Conservation (phyloP, 139 green algal species). For the Coelastrella sp. region DNA sequence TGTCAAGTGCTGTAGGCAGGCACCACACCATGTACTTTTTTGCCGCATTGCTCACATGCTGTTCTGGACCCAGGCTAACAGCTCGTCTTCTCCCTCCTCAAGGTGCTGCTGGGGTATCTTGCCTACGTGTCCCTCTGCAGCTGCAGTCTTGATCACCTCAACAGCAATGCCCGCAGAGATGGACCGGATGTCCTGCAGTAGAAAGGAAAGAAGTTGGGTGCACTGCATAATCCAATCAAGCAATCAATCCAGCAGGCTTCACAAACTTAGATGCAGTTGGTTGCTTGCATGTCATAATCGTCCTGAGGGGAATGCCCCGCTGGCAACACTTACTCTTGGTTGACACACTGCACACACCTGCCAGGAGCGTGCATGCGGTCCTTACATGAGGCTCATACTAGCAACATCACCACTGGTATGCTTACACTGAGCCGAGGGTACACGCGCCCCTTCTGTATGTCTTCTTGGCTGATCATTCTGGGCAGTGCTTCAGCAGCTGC, state of each 20-base stretch:
- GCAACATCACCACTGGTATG: too few species aligned
- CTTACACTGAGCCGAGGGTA: slow-evolving; percentile 55
- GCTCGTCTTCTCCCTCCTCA: slow-evolving; percentile 24
- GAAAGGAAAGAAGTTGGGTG: not conserved
- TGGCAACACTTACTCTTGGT: too few species aligned
- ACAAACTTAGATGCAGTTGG: too few species aligned
- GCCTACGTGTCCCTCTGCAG: slow-evolving; percentile 54
- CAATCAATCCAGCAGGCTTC: too few species aligned
- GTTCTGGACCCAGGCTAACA: slow-evolving; percentile 39
- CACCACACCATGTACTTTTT: too few species aligned
- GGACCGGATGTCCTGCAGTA: slow-evolving; percentile 67
- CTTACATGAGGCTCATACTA: too few species aligned
- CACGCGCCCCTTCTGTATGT: slow-evolving; percentile 62
- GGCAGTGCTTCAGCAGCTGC: slow-evolving; percentile 80
- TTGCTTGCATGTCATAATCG: too few species aligned
- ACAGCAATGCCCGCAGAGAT: slow-evolving; percentile 69
- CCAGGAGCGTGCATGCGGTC: not conserved
- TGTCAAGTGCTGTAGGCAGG: not conserved
- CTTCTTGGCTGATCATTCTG: slow-evolving; percentile 65
- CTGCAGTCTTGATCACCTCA: slow-evolving; percentile 69
- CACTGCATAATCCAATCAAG: not conserved
- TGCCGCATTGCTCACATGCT: not conserved
- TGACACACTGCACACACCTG: too few species aligned
- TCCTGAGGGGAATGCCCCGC: too few species aligned
- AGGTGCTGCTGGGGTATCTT: not conserved